phyloP scores from a whole-genome alignment of 441 rosid species.

The Daphne laureola region DNA sequence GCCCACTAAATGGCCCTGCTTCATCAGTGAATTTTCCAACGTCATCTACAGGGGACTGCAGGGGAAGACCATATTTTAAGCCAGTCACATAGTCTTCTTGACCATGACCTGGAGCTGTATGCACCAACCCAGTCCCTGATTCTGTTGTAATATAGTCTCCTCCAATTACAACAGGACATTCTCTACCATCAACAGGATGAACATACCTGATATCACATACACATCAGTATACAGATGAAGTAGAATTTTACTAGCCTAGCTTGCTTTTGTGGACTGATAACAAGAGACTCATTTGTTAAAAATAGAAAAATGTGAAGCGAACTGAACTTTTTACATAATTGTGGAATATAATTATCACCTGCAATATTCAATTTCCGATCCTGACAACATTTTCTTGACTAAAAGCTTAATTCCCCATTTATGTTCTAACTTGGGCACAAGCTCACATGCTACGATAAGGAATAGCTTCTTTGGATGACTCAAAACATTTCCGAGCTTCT shows the following conservation, averaged over 20 bases:
- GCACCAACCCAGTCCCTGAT: constrained; percentile 97
- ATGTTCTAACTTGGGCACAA: constrained; percentile 69
- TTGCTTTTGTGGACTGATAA: too few species aligned
- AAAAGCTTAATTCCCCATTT: constrained; percentile 79
- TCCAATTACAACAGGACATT: constrained; percentile 84
- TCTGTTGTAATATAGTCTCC: constrained; percentile 98
- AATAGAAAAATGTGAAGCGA: background rate
- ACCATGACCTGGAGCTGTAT: constrained; percentile 99
- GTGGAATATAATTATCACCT: constrained; percentile 39
- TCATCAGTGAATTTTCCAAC: constrained; percentile 93
- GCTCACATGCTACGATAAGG: constrained; percentile 74
- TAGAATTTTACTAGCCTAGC: constrained; percentile 8
- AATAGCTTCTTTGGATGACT: constrained; percentile 53
- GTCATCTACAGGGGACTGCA: constrained; percentile 84
- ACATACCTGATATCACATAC: constrained; percentile 56
- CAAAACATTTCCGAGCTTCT: constrained; percentile 50
- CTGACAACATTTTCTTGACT: constrained; percentile 56
- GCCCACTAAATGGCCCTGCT: constrained; percentile 81
- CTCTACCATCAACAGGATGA: constrained; percentile 69
- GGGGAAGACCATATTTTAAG: constrained; percentile 78
- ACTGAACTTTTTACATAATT: background rate
- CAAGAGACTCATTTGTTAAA: background rate
- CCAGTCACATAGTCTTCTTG: constrained; percentile 94
- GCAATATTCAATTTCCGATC: constrained; percentile 92
- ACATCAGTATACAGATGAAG: constrained; percentile 16